Evolutionary conservation across 208 protist genomes (phyloP), one percentile per base, ranked within the genome.

Genomic region (Acanthamoeba quina): DNA sequence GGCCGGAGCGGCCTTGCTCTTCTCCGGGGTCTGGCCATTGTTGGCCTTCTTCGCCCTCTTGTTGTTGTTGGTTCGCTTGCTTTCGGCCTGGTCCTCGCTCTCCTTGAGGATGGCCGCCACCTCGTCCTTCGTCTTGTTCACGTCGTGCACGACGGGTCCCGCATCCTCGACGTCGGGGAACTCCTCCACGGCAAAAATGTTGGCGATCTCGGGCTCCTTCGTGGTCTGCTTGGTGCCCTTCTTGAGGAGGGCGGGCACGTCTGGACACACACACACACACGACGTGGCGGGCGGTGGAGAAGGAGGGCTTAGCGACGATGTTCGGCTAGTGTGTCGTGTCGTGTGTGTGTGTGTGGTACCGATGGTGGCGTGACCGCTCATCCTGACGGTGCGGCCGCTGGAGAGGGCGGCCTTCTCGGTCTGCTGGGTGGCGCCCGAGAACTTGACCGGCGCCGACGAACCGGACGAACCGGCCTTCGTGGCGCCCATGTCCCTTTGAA

Each of bases 101-200:
- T 68, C 56, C 86, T 92, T 92, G 86, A 92, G 52, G 62, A 92
- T 68, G 62, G 56, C 64, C 34, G 4, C 64, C 31, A 92, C 34
- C 21, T 70, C 86, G 19, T 92, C 60, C 56, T 78, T 70, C 3
- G 21, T 49, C 62, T 47, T 70, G 44, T 92, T 92, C 29, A 92
- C 58, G 29, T 92, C 49, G 7, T 92, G 86, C 37, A 92, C 86
- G 44, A 47, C 44, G 44, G 44, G 44, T 47, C 52, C 82, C 21
- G 83, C 26, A 56, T 76, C 62, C 11, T 92, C 62, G 5, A 78
- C 49, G 21, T 92, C 86, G 11, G 86, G 86, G 41, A 92, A 92
- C 64, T 92, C 60, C 64, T 92, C 86, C 68, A 92, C 86, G 29
- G 56, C 60, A 74, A 92, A 92, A 21, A 92, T 78, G 37, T 74